Percentiles rank a stretch among this genome's conserved stretches.
phyloP scores from a whole-genome alignment of 1,284 basidiomycete genomes.

The Coniophora puteana region DNA sequence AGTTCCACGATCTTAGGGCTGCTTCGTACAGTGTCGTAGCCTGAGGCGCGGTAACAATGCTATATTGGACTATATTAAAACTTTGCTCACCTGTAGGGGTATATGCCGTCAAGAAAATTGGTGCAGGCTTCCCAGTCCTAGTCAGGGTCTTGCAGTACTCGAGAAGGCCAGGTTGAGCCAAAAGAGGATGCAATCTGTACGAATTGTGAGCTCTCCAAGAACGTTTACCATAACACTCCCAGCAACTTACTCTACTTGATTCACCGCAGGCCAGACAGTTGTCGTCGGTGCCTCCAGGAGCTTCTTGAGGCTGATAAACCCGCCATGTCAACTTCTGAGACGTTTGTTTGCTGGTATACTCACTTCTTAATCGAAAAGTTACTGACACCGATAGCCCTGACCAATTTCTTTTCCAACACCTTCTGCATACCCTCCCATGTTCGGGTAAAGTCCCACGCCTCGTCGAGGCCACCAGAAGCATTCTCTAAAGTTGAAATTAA shows the following conservation, averaged over 20 bases:
- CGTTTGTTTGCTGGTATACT: slow-evolving; percentile 7
- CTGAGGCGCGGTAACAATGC: background rate
- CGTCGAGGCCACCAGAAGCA: background rate
- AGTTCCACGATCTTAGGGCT: slow-evolving; percentile 15
- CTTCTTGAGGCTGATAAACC: slow-evolving; percentile 34
- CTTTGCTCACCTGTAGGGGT: slow-evolving; percentile 28
- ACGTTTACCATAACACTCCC: background rate
- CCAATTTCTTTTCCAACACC: slow-evolving; percentile 37
- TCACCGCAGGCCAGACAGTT: slow-evolving; percentile 33
- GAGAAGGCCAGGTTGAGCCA: slow-evolving; percentile 27
- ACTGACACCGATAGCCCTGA: slow-evolving; percentile 44
- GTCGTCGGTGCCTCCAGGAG: slow-evolving; percentile 30
- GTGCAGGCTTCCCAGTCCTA: too few relatives aligned
- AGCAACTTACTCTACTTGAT: slow-evolving; percentile 38
- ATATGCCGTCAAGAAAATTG: slow-evolving; percentile 31
- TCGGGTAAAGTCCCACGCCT: slow-evolving; percentile 33
- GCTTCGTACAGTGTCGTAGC: slow-evolving; percentile 10
- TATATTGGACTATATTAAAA: background rate
- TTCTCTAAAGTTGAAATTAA: slow-evolving; percentile 1
- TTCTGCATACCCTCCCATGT: slow-evolving; percentile 47
- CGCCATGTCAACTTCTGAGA: background rate
- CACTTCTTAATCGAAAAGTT: slow-evolving; percentile 42
- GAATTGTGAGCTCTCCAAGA: background rate
- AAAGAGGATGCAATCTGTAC: slow-evolving; percentile 30
- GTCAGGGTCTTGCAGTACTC: slow-evolving; percentile 29